Base-by-base conservation (phyloP, 2,329 filamentous ascomycete species). In the Stagonosporopsis vannaccii region DNA sequence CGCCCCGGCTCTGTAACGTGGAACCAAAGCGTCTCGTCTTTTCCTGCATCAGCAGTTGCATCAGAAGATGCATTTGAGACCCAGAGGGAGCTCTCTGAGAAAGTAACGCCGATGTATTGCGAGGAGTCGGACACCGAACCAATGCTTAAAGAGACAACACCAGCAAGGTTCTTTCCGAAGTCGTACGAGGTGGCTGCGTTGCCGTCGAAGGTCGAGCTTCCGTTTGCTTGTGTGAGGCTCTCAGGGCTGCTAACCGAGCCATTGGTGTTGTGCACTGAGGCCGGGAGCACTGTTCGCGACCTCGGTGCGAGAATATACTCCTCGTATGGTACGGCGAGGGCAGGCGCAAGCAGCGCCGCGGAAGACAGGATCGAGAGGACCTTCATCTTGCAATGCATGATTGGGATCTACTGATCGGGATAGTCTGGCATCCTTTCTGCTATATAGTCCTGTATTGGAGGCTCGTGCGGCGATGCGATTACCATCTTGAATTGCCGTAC, bases 21-120 rank as follows among this genome's bases (percentile, higher is more conserved):
- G 50, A 83, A 82, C 80, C 80, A 84, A 0, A 84, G 70, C 0
- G 77, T 75, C 45, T 79, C 76, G 43, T 84, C 82, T 11, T 80
- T 75, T 0, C 78, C 80, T 4, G 74, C 71, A 46, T 81, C 78
- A 2, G 75, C 75, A 0, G 79, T 83, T 1, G 78, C 79, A 65
- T 84, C 82, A 55, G 77, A 76, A 7, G 70, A 75, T 25, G 76
- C 62, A 3, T 74, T 76, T 33, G 77, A 82, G 41, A 85, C 80
- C 80, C 80, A 85, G 1, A 82, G 59, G 0, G 74, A 78, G 53
- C 71, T 75, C 48, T 80, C 78, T 2, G 74, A 73, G 51, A 76
- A 80, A 2, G 77, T 75, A 25, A 80, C 66, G 44, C 78, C 78
- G 39, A 80, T 78, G 60, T 72, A 76, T 44, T 79, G 75, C 30